phyloP scores from a whole-genome alignment of 179 eudicot genomes.

The Spinacia oleracea region DNA sequence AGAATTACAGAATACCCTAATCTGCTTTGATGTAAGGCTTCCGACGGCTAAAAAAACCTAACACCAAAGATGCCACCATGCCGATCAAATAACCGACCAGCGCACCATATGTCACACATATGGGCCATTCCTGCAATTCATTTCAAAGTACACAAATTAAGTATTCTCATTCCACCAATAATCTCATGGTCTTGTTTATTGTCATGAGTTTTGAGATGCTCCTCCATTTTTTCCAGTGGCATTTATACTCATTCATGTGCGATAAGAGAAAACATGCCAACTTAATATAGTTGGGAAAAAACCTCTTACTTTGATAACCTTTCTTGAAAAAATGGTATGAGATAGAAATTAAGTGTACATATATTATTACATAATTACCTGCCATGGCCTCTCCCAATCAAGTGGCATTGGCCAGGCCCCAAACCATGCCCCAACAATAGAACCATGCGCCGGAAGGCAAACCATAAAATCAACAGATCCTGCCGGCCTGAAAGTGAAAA shows the following conservation, averaged over 20 bases:
- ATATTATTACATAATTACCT: conserved; percentile 47
- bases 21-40: conserved; percentile 52
- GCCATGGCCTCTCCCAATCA: conserved; percentile 99
- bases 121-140: conserved; percentile 81
- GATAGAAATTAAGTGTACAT: not conserved
- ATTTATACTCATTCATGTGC: no score
- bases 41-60: conserved; percentile 26
- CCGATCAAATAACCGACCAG: conserved; percentile 64
- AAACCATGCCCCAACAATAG: conserved; percentile 90
- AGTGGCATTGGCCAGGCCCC: conserved; percentile 99
- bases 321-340: not conserved
- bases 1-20: conserved; percentile 20
- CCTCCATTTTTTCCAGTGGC: no score
- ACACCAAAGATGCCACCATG: conserved; percentile 52
- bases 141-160: not conserved
- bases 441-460: conserved; percentile 86
- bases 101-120: conserved; percentile 85
- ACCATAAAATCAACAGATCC: conserved; percentile 65
- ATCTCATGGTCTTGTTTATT: no score
- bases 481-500: conserved; percentile 48
- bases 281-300: no score
- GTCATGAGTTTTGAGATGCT: no score
- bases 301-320: not conserved
- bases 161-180: no score
- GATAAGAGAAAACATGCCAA: no score